Evolutionary conservation across 371 early-diverging fungal genomes (phyloP), one percentile per base, ranked within the genome.

Genomic region (Syncephalastrum sp.): DNA sequence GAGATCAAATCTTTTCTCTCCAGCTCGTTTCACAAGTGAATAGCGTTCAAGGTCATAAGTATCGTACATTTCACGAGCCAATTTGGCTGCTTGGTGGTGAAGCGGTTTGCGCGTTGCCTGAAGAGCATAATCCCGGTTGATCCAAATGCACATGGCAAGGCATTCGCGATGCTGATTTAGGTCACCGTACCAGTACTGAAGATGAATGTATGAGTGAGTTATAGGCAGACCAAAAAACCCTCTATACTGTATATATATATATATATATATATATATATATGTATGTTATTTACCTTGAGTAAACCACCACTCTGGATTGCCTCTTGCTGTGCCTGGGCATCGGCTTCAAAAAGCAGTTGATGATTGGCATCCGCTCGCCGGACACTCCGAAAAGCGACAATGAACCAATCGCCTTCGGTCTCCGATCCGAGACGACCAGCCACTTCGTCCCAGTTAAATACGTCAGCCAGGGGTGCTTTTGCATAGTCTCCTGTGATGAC

Each of bases 61-160:
- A 23, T 74, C 76, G 55, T 79, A 79, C 74, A 76, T 79, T 43
- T 62, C 33, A 29, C 64, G 25, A 21, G 80, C 73, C 13, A 71
- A 45, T n/a, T 50, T 62, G 7, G 66, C 71, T 3, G 72, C 77
- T 17, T 67, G 38, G 3, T 64, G 25, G 48, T 81, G 81, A 10
- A 68, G 53, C 15, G 77, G 77, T 43, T 72, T 72, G 19, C 45
- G 52, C 5, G 72, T 74, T n/a, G 81, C 81, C 49, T 63, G 57
- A 38, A 50, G 56, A 3, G 81, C 81, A 41, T 67, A 75, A 4
- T 74, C 74, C 47, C 64, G 59, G 24, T 67, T 66, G 29, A 70
- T 60, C 81, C 81, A 81, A 14, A 81, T 68, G 49, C 81, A 81
- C 75, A 75, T 81, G 13, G 81, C 81, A 24, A 77, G 57, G 56